Evolutionary conservation across 176 grass and related monocot species (phyloP).

Genomic region (Bromus sterilis): DNA sequence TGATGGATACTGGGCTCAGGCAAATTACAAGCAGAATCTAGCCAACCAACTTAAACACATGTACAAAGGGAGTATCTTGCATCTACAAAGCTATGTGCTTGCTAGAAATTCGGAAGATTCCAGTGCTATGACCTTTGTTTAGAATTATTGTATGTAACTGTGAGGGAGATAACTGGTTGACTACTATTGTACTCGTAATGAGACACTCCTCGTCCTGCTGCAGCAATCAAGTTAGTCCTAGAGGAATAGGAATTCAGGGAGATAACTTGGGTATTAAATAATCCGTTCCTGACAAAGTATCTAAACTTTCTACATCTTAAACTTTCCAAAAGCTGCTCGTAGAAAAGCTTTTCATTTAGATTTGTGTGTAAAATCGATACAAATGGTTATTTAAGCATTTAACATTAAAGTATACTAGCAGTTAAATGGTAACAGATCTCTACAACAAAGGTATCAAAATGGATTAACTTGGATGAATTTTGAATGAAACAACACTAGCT

Average conservation of each 20-base stretch:
- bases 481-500: not conserved
- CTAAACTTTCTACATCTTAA: too few relatives aligned
- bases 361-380: not conserved
- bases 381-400: not conserved
- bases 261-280: not conserved
- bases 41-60: not conserved
- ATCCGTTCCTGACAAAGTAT: not conserved
- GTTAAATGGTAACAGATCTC: not conserved
- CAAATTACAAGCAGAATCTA: not conserved
- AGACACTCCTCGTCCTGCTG: too few relatives aligned
- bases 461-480: not conserved
- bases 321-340: not conserved
- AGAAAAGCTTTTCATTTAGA: not conserved
- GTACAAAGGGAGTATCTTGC: not conserved
- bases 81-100: not conserved
- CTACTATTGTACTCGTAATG: too few relatives aligned
- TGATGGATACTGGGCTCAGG: not conserved
- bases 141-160: too few relatives aligned
- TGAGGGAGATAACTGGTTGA: too few relatives aligned
- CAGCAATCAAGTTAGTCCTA: too few relatives aligned
- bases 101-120: not conserved
- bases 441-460: not conserved
- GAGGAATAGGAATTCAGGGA: too few relatives aligned
- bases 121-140: too few relatives aligned
- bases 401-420: not conserved